Conservation (phyloP, 2,329 filamentous ascomycete species). For the Orbilia brochopaga region DNA sequence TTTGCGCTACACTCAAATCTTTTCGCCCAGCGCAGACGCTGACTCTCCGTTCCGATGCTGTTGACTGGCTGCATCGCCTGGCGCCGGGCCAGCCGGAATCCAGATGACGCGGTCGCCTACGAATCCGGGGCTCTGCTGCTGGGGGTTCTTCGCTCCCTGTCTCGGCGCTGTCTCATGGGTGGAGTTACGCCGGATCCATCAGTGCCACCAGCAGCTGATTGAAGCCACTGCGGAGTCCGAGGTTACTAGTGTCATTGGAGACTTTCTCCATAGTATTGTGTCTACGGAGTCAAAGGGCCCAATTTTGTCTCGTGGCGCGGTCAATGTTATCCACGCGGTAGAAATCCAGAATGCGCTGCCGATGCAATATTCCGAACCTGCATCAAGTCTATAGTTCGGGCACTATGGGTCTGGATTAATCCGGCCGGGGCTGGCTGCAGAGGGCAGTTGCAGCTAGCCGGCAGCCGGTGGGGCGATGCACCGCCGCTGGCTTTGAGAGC, state of each 20-base stretch:
- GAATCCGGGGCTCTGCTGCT: constrained; percentile 1
- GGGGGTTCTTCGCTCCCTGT: constrained; percentile 11
- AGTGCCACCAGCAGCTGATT: neutral
- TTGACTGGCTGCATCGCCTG: neutral
- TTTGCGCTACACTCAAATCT: neutral
- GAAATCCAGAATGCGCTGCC: neutral
- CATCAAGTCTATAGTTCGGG: neutral
- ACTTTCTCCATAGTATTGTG: neutral
- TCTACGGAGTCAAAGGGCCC: neutral
- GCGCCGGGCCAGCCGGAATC: constrained; percentile 24
- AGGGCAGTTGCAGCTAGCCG: neutral
- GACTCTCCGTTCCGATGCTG: too few species aligned
- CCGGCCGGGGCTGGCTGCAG: neutral
- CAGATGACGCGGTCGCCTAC: constrained; percentile 42
- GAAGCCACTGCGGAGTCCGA: neutral
- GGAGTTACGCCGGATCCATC: neutral
- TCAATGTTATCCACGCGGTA: neutral
- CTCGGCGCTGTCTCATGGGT: constrained; percentile 26
- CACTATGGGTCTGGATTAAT: neutral
- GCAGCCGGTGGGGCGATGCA: neutral
- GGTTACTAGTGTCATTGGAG: neutral
- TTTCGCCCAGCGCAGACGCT: neutral
- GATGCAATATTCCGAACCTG: constrained; percentile 1
- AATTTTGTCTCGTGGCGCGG: too few species aligned
- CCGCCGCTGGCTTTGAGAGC: neutral